Evolutionary conservation across 2,329 filamentous ascomycete genomes (phyloP).

Genomic region (Tolypocladium paradoxum): DNA sequence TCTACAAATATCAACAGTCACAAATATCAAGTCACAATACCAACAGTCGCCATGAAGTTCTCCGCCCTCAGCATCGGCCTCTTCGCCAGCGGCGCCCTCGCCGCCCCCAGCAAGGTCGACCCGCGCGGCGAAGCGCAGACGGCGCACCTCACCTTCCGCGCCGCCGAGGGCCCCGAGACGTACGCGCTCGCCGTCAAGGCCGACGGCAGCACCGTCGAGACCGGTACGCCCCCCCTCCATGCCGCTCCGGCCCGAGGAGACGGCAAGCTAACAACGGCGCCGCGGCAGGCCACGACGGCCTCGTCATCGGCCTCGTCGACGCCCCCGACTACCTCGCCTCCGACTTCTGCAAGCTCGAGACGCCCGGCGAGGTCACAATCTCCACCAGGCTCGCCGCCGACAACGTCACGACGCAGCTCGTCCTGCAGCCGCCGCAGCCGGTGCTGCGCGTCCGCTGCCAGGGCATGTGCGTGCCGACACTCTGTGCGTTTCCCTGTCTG

Average conservation of each 20-base stretch:
- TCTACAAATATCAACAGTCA: too few species aligned
- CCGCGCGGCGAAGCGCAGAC: conserved; percentile 19
- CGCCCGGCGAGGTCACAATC: conserved; percentile 16
- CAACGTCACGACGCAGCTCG: conserved; percentile 26
- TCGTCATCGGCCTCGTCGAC: conserved; percentile 29
- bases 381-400: conserved; percentile 15
- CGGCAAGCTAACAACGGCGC: too few species aligned
- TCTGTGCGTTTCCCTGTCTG: conserved; percentile 13
- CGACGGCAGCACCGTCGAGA: conserved; percentile 26
- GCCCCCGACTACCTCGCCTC: conserved; percentile 32
- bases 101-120: neutral
- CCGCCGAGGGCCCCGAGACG: conserved; percentile 19
- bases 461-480: conserved; percentile 30
- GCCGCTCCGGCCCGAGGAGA: too few species aligned
- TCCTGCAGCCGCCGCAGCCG: conserved; percentile 32
- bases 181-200: conserved; percentile 31
- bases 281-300: conserved; percentile 21
- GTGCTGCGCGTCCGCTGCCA: conserved; percentile 31
- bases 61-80: conserved; percentile 3
- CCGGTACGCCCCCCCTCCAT: conserved; percentile 24
- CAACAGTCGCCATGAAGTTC: conserved; percentile 9
- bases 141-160: conserved; percentile 33
- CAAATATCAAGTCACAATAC: too few species aligned
- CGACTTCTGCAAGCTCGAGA: conserved; percentile 31
- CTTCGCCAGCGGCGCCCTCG: neutral